Evolutionary conservation across 2,329 filamentous ascomycete genomes (phyloP), one percentile per base, ranked within the genome.

Genomic region (Didymella lethalis): DNA sequence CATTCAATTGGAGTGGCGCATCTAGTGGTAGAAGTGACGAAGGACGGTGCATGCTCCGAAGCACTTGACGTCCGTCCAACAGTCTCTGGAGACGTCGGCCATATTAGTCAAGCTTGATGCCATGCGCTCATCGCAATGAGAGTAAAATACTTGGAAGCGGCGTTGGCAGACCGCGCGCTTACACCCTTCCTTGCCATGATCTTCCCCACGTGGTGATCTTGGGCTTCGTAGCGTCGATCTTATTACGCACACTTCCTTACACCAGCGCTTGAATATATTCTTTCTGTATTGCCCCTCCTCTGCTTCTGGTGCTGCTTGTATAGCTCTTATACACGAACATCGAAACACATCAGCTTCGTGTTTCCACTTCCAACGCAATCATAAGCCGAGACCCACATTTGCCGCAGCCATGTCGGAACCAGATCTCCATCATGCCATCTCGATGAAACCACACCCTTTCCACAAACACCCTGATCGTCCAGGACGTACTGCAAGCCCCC

Each of bases 381-480:
- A 41, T 4, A 40, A 20, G 5, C 14, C 11, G 14, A 44, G 41
- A 14, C 14, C 23, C 41, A 28, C 46, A 10, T 25, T 43, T n/a
- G 31, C 25, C 12, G 8, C 32, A 52, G 62, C 31, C 50, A 79
- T 75, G 74, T 69, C 75, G 6, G 80, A 83, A 64, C 75, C 78
- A 20, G 79, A 83, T 70, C 71, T 83, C 36, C 79, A 82, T 64
- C 77, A 77, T 59, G 79, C 81, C 45, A 82, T 83, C 57, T 79
- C 79, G 41, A 75, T 83, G 69, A 77, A 80, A 65, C 81, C 81
- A 32, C 74, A 71, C 38, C 80, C 81, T 46, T 82, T 76, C 58
- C 71, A 77, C 60, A 67, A 64, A 7, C 67, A 68, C 26, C 63
- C 70, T 49, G 64, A 68, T 48, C 75, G 62, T 57, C 64, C 64